A percentile compares a stretch with the other conserved stretches of the same genome.
These are phyloP conservation scores for Penicillium sp. DNA, from an alignment of 2,329 filamentous ascomycete genomes.

Conservation along the genomic window DNA sequence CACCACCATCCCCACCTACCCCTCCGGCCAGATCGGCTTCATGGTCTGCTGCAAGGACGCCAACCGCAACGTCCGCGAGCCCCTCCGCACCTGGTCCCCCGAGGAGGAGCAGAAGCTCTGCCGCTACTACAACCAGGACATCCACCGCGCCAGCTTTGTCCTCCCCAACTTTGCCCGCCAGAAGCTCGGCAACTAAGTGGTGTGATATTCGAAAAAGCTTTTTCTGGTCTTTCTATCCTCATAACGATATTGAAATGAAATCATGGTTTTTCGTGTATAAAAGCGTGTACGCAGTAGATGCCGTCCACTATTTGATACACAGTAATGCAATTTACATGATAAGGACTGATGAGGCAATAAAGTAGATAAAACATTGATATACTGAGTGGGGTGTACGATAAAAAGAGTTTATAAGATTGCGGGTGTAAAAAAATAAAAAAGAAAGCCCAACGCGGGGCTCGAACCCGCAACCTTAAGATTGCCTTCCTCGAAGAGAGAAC, in stretches of 20 bases:
- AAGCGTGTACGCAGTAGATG: too few relatives aligned
- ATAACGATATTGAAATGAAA: constrained; percentile 16
- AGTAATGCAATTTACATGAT: too few relatives aligned
- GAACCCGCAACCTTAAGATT: too few relatives aligned
- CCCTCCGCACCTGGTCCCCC: constrained; percentile 71
- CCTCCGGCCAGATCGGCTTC: constrained; percentile 98
- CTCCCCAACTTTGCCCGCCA: constrained; percentile 91
- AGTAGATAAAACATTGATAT: too few relatives aligned
- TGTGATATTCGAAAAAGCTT: constrained; percentile 8
- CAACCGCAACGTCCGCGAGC: constrained; percentile 76
- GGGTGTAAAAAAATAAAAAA: too few relatives aligned
- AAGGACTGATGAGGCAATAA: too few relatives aligned
- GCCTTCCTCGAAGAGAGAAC: too few relatives aligned
- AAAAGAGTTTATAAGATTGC: too few relatives aligned
- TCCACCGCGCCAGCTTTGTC: constrained; percentile 91
- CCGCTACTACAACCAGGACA: constrained; percentile 95
- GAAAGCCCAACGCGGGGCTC: too few relatives aligned
- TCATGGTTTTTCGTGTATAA: constrained; percentile 7
- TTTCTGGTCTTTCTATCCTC: constrained; percentile 12
- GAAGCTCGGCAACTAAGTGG: constrained; percentile 46
- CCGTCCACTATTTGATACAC: neutral
- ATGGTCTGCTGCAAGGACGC: constrained; percentile 99
- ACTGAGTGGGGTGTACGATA: too few relatives aligned
- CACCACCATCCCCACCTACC: constrained; percentile 97
- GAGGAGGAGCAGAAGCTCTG: constrained; percentile 92